Conservation (phyloP, 2,329 filamentous ascomycete genomes). For the Claviceps pazoutovae region DNA sequence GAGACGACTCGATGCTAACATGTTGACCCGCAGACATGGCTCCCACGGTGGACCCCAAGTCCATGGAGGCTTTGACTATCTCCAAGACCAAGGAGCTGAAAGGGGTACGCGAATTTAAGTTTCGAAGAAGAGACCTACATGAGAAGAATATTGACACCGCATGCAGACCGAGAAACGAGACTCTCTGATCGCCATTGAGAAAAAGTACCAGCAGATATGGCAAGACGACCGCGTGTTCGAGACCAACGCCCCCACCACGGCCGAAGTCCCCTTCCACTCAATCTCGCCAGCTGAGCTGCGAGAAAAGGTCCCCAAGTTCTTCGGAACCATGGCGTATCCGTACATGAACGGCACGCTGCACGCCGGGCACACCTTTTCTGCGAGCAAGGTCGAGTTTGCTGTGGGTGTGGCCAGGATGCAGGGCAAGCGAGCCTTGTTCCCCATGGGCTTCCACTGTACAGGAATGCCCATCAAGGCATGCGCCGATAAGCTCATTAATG, state of each 20-base stretch:
- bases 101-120: constrained; percentile 27
- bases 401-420: constrained; percentile 80
- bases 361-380: constrained; percentile 83
- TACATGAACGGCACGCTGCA: constrained; percentile 86
- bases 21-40: constrained; percentile 23
- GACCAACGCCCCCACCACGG: constrained; percentile 64
- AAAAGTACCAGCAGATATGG: constrained; percentile 72
- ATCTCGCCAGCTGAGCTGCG: constrained; percentile 63
- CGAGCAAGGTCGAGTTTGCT: constrained; percentile 85
- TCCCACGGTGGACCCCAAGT: constrained; percentile 27
- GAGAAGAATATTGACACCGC: not conserved
- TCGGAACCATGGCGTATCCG: constrained; percentile 42
- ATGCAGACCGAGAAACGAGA: constrained; percentile 73
- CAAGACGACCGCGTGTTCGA: constrained; percentile 53
- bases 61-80: constrained; percentile 36
- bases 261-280: constrained; percentile 63
- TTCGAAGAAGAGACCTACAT: not conserved
- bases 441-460: constrained; percentile 82
- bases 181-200: constrained; percentile 67
- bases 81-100: constrained; percentile 49
- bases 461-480: constrained; percentile 98
- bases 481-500: constrained; percentile 83
- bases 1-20: not conserved
- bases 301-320: constrained; percentile 79
- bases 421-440: constrained; percentile 76